Evolutionary conservation across 495 filamentous ascomycete genomes (phyloP).

Genomic region (Penicillium ochrochloron): DNA sequence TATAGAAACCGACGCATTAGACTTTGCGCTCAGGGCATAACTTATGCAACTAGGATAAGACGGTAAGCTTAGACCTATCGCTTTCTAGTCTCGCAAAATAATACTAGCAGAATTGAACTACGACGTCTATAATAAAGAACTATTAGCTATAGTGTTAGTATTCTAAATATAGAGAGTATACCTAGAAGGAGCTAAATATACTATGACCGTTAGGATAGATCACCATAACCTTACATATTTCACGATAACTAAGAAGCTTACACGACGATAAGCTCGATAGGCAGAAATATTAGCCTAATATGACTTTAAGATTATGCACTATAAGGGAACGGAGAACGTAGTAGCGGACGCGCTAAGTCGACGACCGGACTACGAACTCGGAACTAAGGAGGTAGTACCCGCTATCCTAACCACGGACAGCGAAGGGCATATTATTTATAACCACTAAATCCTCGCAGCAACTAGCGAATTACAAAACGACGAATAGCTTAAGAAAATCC

Average conservation of each 20-base stretch:
- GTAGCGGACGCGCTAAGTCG: background rate
- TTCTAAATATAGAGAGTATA: constrained; percentile 6
- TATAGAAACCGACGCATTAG: background rate
- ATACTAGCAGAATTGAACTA: constrained; percentile 8
- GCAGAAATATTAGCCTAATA: constrained; percentile 5
- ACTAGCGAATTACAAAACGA: constrained; percentile 3
- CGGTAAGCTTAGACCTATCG: constrained; percentile 5
- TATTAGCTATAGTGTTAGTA: constrained; percentile 12
- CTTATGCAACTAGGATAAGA: constrained; percentile 6
- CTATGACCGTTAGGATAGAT: background rate
- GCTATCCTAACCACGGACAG: background rate
- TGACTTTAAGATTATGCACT: constrained; percentile 7
- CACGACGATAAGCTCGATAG: constrained; percentile 4
- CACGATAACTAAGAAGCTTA: constrained; percentile 2
- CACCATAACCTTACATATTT: constrained; percentile 8
- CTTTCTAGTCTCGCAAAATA: constrained; percentile 6
- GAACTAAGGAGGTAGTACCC: constrained; percentile 3
- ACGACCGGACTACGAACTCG: background rate
- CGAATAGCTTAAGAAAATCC: background rate
- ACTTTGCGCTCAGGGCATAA: background rate
- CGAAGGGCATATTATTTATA: constrained; percentile 1
- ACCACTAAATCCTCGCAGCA: background rate
- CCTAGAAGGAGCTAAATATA: constrained; percentile 6
- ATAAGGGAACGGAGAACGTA: background rate
- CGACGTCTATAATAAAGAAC: constrained; percentile 1